Conservation (phyloP, 192 early-diverging fungal species). For the Entomortierella lignicola region DNA sequence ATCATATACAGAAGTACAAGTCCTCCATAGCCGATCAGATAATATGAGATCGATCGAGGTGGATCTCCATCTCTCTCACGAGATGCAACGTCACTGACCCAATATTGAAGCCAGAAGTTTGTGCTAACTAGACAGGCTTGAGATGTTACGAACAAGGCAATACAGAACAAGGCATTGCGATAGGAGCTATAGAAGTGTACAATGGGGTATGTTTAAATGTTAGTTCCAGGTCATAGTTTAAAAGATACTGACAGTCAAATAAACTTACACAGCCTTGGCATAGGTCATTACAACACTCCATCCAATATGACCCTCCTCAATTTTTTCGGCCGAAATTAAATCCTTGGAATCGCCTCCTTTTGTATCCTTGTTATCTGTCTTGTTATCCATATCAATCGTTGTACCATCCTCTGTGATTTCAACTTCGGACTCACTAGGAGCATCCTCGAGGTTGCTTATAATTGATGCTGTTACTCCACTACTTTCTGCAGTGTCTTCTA, state of each 20-base stretch:
- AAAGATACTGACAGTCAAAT: no score
- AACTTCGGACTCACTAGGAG: background rate
- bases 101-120: background rate
- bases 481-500: background rate
- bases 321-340: slow-evolving; percentile 53
- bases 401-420: background rate
- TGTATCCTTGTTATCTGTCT: background rate
- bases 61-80: background rate
- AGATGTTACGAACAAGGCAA: no score
- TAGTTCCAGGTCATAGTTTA: no score
- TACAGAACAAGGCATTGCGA: no score
- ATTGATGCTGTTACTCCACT: background rate
- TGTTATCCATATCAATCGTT: background rate
- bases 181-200: no score
- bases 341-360: slow-evolving; percentile 45
- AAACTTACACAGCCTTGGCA: slow-evolving; percentile 65
- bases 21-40: background rate
- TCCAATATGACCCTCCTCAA: slow-evolving; percentile 21
- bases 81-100: background rate
- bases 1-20: background rate
- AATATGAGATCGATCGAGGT: background rate
- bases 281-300: slow-evolving; percentile 58
- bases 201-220: no score
- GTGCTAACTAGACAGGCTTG: background rate
- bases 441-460: background rate